Evolutionary conservation across 306 rosid species (phyloP).

Genomic region (Arachis hypogaea): DNA sequence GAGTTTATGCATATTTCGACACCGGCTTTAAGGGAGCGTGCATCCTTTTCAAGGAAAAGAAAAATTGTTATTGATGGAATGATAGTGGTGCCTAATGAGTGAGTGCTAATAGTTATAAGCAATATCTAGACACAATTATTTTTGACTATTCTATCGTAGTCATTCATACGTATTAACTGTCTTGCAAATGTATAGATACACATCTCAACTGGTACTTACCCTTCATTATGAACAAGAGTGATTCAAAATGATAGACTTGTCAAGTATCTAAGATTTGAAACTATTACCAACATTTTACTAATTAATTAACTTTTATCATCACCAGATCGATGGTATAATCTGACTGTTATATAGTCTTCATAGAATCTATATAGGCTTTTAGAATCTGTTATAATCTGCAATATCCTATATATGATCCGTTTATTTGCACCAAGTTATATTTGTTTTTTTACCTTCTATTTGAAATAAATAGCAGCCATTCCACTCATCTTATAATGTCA

Average conservation of each 20-base stretch:
- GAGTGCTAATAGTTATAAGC: slow-evolving; percentile 44
- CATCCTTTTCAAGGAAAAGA: slow-evolving; percentile 60
- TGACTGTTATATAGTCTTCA: not conserved
- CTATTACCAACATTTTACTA: not conserved
- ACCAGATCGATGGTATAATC: not conserved
- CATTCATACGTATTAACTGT: slow-evolving; percentile 19
- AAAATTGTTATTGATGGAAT: slow-evolving; percentile 56
- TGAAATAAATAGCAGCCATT: slow-evolving; percentile 27
- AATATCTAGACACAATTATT: slow-evolving; percentile 19
- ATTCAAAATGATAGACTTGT: slow-evolving; percentile 17
- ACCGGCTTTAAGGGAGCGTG: slow-evolving; percentile 56
- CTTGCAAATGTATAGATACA: not conserved
- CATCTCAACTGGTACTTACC: not conserved
- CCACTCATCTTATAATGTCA: not conserved
- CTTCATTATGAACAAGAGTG: slow-evolving; percentile 4
- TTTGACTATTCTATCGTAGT: slow-evolving; percentile 27
- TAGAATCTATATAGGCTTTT: not conserved
- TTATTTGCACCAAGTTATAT: slow-evolving; percentile 6
- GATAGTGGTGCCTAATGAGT: slow-evolving; percentile 58
- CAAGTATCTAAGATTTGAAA: slow-evolving; percentile 6
- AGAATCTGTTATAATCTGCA: too few relatives aligned
- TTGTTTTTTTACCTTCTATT: slow-evolving; percentile 9
- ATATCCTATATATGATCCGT: not conserved
- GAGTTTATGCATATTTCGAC: slow-evolving; percentile 53
- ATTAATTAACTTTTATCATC: not conserved